Evolutionary conservation across 805 yeast species (phyloP), one percentile per base, ranked within the genome.

Genomic region (Saccharomycopsis microspora): DNA sequence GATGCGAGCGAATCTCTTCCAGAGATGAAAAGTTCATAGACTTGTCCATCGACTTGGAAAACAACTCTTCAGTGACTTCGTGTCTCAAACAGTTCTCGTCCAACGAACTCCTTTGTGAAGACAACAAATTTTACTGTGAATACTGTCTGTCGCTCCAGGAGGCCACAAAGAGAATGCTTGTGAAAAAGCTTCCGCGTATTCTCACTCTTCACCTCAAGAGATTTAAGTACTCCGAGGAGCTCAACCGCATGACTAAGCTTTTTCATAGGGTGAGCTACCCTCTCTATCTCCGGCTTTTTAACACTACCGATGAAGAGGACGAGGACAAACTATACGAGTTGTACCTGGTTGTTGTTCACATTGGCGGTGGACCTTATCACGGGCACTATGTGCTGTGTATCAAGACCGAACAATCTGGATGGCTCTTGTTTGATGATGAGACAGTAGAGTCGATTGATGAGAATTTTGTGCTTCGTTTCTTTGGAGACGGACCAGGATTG

Each of bases 341-440:
- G 44, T 82, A 79, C 53, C 86, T 90, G 0, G 80, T 90, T 40
- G 93, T 93, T 8, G 88, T 93, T 7, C 98, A 93, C 60, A 80
- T 93, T 55, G 98, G 98, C 4, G 95, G 96, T 3, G 97, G 97
- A 0, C 97, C 97, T 1, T 88, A 87, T 67, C 96, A 89, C 64
- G 98, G 98, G 0, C 98, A 93, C 61, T 93, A 93, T 62, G 90
- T 93, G 6, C 75, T 95, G 0, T 67, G 93, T 4, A 82, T 93
- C 51, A 87, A 87, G 59, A 82, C 88, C 4, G 79, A 75, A 46
- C 70, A 74, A 28, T 75, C 77, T 39, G 89, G 96, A 0, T 93
- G 98, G 98, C 66, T 93, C 32, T 65, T 93, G 49, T 93, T 85
- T 65, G 98, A 93, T 61, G 98, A 93, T 62, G 97, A 93, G 62